These are phyloP conservation scores for Phaeomoniella chlamydospora DNA, from an alignment of 2,329 filamentous ascomycete species.

Conservation along the genomic window DNA sequence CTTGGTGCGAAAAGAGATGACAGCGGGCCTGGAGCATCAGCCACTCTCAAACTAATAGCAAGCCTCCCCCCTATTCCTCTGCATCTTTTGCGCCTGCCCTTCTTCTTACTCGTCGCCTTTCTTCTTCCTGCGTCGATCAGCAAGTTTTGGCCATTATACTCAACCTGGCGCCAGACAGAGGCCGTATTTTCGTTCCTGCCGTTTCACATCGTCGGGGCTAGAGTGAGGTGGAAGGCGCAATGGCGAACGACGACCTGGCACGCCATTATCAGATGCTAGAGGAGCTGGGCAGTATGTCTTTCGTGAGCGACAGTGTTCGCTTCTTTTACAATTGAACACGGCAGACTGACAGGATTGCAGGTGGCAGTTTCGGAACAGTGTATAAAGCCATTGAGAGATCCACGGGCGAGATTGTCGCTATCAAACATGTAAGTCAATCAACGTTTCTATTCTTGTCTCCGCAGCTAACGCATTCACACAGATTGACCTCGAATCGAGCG, in stretches of 20 bases:
- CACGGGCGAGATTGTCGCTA: conserved; percentile 86
- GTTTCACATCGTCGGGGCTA: background rate
- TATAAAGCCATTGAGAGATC: conserved; percentile 90
- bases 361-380: conserved; percentile 89
- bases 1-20: too few species aligned
- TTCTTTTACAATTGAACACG: background rate
- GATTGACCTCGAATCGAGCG: conserved; percentile 98
- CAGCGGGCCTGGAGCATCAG: background rate
- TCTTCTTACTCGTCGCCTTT: background rate
- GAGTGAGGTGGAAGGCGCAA: conserved; percentile 1
- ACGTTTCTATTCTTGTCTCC: too few species aligned
- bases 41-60: background rate
- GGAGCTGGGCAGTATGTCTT: conserved; percentile 75
- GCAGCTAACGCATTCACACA: conserved; percentile 22
- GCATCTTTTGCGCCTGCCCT: too few species aligned
- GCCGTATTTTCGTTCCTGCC: background rate
- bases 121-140: background rate
- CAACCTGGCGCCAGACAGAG: conserved; percentile 2
- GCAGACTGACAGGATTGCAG: conserved; percentile 28
- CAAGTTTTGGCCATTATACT: background rate
- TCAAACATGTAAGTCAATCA: conserved; percentile 66
- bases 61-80: background rate
- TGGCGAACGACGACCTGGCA: conserved; percentile 45
- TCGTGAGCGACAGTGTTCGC: background rate
- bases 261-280: conserved; percentile 88